phyloP scores from a whole-genome alignment of 1,139 yeast species.

The Saccharomycopsis hybrid region DNA sequence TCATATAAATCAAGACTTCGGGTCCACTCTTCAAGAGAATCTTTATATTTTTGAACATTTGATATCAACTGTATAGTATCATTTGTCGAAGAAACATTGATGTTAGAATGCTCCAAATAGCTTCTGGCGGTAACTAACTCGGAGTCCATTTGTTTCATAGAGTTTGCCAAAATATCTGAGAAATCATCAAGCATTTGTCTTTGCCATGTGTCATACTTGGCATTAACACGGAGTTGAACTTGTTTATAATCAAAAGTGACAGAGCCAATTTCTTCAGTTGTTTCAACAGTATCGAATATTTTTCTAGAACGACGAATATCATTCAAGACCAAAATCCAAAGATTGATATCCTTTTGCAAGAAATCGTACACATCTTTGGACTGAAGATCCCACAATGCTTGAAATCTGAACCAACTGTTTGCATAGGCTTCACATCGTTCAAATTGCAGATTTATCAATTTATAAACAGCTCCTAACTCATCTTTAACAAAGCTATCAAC shows the following conservation, averaged over 20 bases:
- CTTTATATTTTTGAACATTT: constrained; percentile 28
- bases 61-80: constrained; percentile 34
- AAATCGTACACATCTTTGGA: constrained; percentile 30
- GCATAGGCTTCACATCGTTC: constrained; percentile 34
- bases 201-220: constrained; percentile 57
- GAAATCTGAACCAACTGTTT: constrained; percentile 49
- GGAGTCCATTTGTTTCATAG: constrained; percentile 28
- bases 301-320: constrained; percentile 42
- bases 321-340: constrained; percentile 44
- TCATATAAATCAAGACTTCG: constrained; percentile 27
- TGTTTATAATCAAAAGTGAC: constrained; percentile 40
- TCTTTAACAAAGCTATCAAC: background rate
- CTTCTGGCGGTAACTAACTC: constrained; percentile 29
- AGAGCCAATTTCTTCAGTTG: constrained; percentile 36
- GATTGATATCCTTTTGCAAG: constrained; percentile 33
- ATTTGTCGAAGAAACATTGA: constrained; percentile 34
- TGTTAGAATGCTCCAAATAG: constrained; percentile 30
- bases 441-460: constrained; percentile 26
- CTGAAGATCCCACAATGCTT: constrained; percentile 53
- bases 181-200: constrained; percentile 41
- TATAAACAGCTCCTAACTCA: constrained; percentile 21
- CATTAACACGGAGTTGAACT: constrained; percentile 47
- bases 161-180: constrained; percentile 30
- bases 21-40: constrained; percentile 30
- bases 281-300: constrained; percentile 47